Base-by-base conservation (phyloP, 2,329 filamentous ascomycete genomes). In the Dactylonectria macrodidyma region DNA sequence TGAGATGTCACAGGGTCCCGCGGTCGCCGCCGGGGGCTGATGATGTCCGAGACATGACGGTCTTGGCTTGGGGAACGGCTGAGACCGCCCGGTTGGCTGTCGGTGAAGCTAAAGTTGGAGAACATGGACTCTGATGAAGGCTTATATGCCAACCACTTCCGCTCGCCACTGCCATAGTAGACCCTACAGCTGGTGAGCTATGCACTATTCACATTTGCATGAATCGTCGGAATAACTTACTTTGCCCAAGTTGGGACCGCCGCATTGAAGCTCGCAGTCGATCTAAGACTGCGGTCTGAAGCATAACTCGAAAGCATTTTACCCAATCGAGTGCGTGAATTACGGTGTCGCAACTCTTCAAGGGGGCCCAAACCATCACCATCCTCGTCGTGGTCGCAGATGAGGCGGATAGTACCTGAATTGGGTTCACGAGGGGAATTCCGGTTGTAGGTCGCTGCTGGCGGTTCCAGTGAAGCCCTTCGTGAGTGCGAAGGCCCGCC, bases 131-230 rank as follows among this genome's bases (percentile, higher is more conserved):
- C 82, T 8, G 85, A 85, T 1, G 84, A 83, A 9, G 82, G 78
- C 41, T 82, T 77, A 19, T 78, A 72, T 22, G 84, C 82, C 55
- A 92, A 79, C 64, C 82, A 89, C 54, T 81, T 86, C 68, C 84
- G 86, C 78, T 88, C 90, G 58, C 91, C 90, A 60, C 89, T 90
- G 41, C 90, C 89, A 78, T 95, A 95, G 80, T 94, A 95, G 16
- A 93, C 82, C 72, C 86, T 90, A 47, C 79, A 50, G 52, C 33
- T 34, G 46, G 54, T 74, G 62, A 76, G 73, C 71, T 5, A 56
- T 24, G 36, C 4, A 11, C 19, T 46, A 30, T 26, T 12, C 48
- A 9, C 44, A 52, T 54, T 34, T 24, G 14, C 3, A 12, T 30
- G 41, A 3, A 22, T 1, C 19, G 16, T 19, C 26, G 4, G 5